Conservation (phyloP, 306 rosid species). For the Pterocarpus macrocarpus region DNA sequence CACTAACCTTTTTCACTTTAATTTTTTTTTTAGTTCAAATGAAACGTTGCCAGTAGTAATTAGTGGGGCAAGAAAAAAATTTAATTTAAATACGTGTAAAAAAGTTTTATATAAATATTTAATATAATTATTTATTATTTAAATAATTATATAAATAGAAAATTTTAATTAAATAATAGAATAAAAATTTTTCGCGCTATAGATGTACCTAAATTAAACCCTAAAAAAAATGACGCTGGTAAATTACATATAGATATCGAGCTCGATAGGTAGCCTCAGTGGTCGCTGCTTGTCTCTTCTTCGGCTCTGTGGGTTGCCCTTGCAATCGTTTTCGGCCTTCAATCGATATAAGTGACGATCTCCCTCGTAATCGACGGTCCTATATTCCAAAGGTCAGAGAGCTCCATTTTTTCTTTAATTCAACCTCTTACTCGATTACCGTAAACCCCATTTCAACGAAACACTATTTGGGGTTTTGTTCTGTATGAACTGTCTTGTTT, state of each 20-base stretch:
- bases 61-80: no score
- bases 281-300: background rate
- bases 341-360: background rate
- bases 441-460: background rate
- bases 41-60: no score
- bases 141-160: no score
- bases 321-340: constrained; percentile 4
- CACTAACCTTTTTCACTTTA: no score
- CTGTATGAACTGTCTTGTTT: background rate
- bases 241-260: background rate
- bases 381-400: constrained; percentile 32
- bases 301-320: background rate
- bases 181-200: no score
- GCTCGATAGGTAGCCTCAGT: background rate
- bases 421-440: background rate
- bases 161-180: no score
- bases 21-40: no score
- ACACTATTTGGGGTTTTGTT: background rate
- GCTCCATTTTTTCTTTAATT: background rate
- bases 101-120: no score
- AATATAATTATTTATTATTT: no score
- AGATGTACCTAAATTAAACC: no score
- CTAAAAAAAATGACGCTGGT: no score
- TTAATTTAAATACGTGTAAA: no score
- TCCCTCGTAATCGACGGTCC: background rate